Base-by-base conservation (phyloP, 73 alveolate genomes). In the Blepharisma japonicum region DNA sequence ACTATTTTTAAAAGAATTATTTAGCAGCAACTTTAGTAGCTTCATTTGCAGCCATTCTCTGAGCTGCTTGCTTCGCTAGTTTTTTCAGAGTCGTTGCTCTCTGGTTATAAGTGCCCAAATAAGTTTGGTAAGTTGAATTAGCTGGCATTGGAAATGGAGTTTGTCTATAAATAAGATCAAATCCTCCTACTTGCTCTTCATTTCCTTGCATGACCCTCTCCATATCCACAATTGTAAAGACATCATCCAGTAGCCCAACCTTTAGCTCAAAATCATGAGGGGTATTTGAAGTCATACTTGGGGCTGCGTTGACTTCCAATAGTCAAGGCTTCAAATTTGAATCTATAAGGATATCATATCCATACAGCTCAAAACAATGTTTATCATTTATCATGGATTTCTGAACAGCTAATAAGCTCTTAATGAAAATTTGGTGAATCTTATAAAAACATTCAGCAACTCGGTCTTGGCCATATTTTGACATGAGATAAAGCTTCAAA, bases 121-220 rank as follows among this genome's bases (percentile, higher is more conserved):
- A 93, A 4, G 98, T 87, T 81, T 83, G 84, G 87, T 87, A 97
- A 49, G 96, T 92, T 67, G 97, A 89, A 81, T 95, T 96, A 48
- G 54, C 50, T 68, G 96, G 98, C 77, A 90, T 81, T 80, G 93
- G 91, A 6, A 93, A 88, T 7, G 97, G 97, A 5, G 81, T 79
- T 4, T 97, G 97, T 85, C 94, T 92, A 80, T 97, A 98, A 21
- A 98, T 94, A 68, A 98, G 86, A 90, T 98, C 99, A 91, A 98
- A 98, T 83, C 99, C 99, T 18, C 99, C 99, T 6, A 98, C 90
- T 83, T 98, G 96, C 70, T 97, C 99, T 84, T 98, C 99, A 77
- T 89, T 93, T 14, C 99, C 99, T 14, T 98, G 94, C 90, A 98
- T 86, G 32, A 91, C 90, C 78, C 96, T 98, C 84, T 97, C 99